Conservation (phyloP, 2,329 filamentous ascomycete genomes). For the Xylaria sp. region DNA sequence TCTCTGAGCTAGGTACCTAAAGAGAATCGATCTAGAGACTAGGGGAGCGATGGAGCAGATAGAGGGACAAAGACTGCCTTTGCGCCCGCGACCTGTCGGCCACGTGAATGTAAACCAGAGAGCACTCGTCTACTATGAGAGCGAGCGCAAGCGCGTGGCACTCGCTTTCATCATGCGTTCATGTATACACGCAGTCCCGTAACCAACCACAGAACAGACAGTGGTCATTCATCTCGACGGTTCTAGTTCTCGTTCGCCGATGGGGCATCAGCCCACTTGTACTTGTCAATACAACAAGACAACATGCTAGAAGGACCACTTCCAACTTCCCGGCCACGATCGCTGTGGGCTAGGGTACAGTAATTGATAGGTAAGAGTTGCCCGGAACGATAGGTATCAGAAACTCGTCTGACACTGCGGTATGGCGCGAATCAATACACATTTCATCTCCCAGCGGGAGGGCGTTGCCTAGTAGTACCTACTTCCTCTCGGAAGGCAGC, state of each 20-base stretch:
- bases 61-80: neutral
- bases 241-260: conserved; percentile 9
- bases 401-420: neutral
- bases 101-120: conserved; percentile 20
- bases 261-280: conserved; percentile 14
- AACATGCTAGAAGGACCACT: conserved; percentile 1
- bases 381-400: conserved; percentile 8
- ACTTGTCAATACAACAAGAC: conserved; percentile 7
- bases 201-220: neutral
- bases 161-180: conserved; percentile 7
- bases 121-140: conserved; percentile 6
- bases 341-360: neutral
- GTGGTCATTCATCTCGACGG: neutral
- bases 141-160: conserved; percentile 4
- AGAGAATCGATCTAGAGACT: neutral
- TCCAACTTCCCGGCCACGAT: conserved; percentile 24
- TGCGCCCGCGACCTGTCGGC: conserved; percentile 17
- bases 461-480: neutral
- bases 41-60: neutral
- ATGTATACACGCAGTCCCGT: neutral
- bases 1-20: no score
- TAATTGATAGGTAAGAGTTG: conserved; percentile 13
- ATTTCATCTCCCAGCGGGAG: conserved; percentile 6
- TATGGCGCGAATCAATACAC: conserved; percentile 3
- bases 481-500: neutral